Percentiles rank a stretch among this genome's conserved stretches.
These are phyloP conservation scores for Darksidea phi DNA, from an alignment of 495 filamentous ascomycete genomes.

Conservation along the genomic window DNA sequence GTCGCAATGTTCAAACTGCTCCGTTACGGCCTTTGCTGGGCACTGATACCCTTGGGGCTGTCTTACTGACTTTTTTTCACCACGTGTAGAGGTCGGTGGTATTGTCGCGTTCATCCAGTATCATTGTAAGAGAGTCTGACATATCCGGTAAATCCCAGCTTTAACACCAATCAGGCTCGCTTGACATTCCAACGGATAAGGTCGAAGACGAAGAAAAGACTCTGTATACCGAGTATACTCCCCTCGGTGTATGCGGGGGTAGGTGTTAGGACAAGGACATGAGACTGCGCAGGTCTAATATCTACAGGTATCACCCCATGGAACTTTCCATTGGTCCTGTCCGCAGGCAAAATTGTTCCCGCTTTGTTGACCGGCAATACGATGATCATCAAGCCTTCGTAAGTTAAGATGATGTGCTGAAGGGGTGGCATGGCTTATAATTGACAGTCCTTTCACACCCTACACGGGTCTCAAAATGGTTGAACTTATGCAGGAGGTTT, in stretches of 20 bases:
- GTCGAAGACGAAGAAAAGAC: slow-evolving; percentile 44
- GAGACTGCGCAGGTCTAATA: too few relatives aligned
- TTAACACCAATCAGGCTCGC: slow-evolving; percentile 22
- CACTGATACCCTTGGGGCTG: too few relatives aligned
- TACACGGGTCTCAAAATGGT: slow-evolving; percentile 65
- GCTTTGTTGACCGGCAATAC: slow-evolving; percentile 60
- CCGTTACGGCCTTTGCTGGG: too few relatives aligned
- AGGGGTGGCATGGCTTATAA: not conserved
- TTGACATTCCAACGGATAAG: slow-evolving; percentile 43
- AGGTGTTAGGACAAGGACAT: too few relatives aligned
- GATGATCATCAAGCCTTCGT: slow-evolving; percentile 61
- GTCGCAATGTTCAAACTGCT: too few relatives aligned
- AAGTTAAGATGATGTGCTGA: not conserved
- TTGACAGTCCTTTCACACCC: slow-evolving; percentile 53
- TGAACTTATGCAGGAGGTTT: slow-evolving; percentile 59
- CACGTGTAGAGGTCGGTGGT: slow-evolving; percentile 19
- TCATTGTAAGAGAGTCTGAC: slow-evolving; percentile 13
- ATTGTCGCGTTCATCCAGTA: slow-evolving; percentile 23
- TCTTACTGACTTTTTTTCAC: too few relatives aligned
- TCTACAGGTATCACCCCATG: slow-evolving; percentile 54
- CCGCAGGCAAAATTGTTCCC: slow-evolving; percentile 55
- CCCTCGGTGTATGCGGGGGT: slow-evolving; percentile 38
- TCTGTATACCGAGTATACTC: slow-evolving; percentile 32
- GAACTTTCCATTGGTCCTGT: slow-evolving; percentile 60
- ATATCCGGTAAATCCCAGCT: not conserved